Base-by-base conservation (phyloP, 2,329 filamentous ascomycete species). In the Colletotrichum chrysophilum region DNA sequence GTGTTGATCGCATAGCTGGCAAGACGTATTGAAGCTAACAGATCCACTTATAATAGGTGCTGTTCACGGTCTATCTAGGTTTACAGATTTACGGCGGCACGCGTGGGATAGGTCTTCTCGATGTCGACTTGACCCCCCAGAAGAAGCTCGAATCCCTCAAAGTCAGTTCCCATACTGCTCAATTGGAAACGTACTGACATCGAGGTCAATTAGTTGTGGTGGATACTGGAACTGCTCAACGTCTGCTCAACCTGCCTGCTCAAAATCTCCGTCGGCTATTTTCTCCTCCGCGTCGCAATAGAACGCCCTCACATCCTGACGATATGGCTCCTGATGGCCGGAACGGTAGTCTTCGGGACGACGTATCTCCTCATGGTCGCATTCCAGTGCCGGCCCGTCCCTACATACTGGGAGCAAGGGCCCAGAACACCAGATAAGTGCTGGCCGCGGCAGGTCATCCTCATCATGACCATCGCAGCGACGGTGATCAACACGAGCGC, bases 181-280 rank as follows among this genome's bases (percentile, higher is more conserved):
- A 21, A 10, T 61, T 3, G 7, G 43, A 52, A 21, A 13, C n/a
- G 2, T 36, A 7, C 12, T 66, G 9, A 64, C n/a, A n/a, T n/a
- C n/a, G n/a, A n/a, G n/a, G n/a, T n/a, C n/a, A n/a, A n/a, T n/a
- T n/a, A n/a, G n/a, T n/a, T n/a, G n/a, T 83, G 82, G 81, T 87
- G 85, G 84, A 82, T 82, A 18, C 86, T 85, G 43, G 86, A 87
- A 71, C 80, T 83, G 0, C 79, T 84, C 24, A 87, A 87, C 70
- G 82, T 87, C n/a, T 68, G 85, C 14, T 78, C 80, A 3, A 83
- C 81, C 65, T 76, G 74, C n/a, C 30, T 76, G 13, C 60, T 76
- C 67, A 87, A 87, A 70, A 79, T 87, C 5, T 87, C 86, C 26
- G 86, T 87, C 73, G 84, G 83, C 30, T 83, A 80, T 69, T 86